These are phyloP conservation scores for Syzygium syzygioides DNA, from an alignment of 441 rosid genomes.

Conservation along the genomic window DNA sequence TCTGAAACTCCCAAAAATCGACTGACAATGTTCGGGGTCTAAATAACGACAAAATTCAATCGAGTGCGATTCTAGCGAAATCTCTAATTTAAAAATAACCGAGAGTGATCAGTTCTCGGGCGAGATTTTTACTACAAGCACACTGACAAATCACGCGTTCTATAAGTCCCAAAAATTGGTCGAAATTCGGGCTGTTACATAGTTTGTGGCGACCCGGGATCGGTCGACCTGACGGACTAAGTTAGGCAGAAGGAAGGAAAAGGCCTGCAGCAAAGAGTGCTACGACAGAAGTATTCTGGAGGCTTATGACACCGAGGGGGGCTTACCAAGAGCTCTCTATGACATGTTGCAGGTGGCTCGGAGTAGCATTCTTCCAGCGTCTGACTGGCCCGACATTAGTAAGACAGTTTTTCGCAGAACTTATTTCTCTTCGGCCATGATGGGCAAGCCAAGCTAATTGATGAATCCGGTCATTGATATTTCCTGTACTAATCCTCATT, in stretches of 20 bases:
- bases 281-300: slow-evolving; percentile 31
- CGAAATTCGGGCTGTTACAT: too few species aligned
- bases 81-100: too few species aligned
- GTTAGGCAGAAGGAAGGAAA: slow-evolving; percentile 31
- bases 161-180: too few species aligned
- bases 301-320: slow-evolving; percentile 6
- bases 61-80: too few species aligned
- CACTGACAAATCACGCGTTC: too few species aligned
- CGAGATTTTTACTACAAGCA: too few species aligned
- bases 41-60: too few species aligned
- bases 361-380: slow-evolving; percentile 59
- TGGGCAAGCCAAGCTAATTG: neutral
- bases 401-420: slow-evolving; percentile 51
- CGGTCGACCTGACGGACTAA: slow-evolving; percentile 54
- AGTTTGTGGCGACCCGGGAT: slow-evolving; percentile 39
- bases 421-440: neutral
- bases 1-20: too few species aligned
- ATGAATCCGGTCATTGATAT: neutral
- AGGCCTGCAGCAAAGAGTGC: slow-evolving; percentile 34
- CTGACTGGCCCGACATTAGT: slow-evolving; percentile 69
- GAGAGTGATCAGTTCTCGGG: too few species aligned
- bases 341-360: slow-evolving; percentile 56
- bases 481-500: neutral
- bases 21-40: too few species aligned
- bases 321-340: slow-evolving; percentile 25